Evolutionary conservation across 257 asterid species (phyloP), one percentile per base, ranked within the genome.

Genomic region (Lycium ferocissimum): DNA sequence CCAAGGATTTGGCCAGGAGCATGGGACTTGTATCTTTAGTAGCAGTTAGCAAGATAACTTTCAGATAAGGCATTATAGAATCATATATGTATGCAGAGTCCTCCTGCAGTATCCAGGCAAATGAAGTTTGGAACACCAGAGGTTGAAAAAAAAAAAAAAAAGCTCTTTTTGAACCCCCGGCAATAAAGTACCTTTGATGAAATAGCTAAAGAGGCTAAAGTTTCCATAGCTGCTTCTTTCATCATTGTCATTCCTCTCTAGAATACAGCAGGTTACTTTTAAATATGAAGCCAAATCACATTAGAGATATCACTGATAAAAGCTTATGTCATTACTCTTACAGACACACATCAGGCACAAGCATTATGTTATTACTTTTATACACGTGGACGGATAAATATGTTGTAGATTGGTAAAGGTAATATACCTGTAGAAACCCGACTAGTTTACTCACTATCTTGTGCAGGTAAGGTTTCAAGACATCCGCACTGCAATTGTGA

Each of bases 211-310:
- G 63, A 49, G 43, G 38, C 84, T 81, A 81, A 81, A 51, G 75
- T 45, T 81, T 1, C 72, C n/a, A 81, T 14, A 38, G 76, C 84
- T 45, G 76, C 76, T 43, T n/a, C 76, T 13, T 33, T 20, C 75
- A 81, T 3, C 84, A 81, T 81, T 63, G 10, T n/a, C 56, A 9
- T 37, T 81, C 84, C 72, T 61, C 12, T 38, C 84, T 81, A 76
- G 20, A 61, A 57, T 81, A 9, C 72, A 81, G 54, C 15, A 11
- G 20, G n/a, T 49, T 9, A 47, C 62, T 47, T n/a, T n/a, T n/a
- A n/a, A n/a, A n/a, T n/a, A n/a, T 35, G 7, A 9, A 7, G 9
- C 45, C 20, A 37, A 47, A 71, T 40, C 51, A 26, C 33, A 76
- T 22, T 17, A 76, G 81, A 57, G 17, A n/a, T 17, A 9, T 80